Conservation (phyloP, 495 filamentous ascomycete genomes). For the Penicillium ucsense region DNA sequence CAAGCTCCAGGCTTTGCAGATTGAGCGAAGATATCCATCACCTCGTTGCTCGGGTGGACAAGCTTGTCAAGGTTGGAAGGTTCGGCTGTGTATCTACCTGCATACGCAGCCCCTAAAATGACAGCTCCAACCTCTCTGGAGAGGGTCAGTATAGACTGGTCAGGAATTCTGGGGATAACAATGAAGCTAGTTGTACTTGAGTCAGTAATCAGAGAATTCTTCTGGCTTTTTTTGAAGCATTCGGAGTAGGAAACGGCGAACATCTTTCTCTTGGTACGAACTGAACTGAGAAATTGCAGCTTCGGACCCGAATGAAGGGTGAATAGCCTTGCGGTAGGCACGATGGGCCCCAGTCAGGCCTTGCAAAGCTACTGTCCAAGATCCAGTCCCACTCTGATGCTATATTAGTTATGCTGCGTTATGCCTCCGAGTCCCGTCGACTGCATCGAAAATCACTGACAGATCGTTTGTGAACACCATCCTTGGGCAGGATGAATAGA, state of each 20-base stretch:
- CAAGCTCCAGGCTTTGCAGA: conserved; percentile 35
- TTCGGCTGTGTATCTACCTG: conserved; percentile 41
- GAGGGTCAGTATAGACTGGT: background rate
- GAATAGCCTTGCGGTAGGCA: conserved; percentile 30
- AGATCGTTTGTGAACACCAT: conserved; percentile 29
- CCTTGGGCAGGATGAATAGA: conserved; percentile 32
- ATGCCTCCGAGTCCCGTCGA: background rate
- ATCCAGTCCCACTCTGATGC: conserved; percentile 26
- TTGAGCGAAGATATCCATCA: conserved; percentile 33
- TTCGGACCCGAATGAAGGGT: conserved; percentile 17
- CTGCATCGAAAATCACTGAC: conserved; percentile 6
- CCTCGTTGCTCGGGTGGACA: conserved; percentile 27
- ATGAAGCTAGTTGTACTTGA: conserved; percentile 19
- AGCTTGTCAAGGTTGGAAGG: conserved; percentile 31
- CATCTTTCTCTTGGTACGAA: conserved; percentile 29
- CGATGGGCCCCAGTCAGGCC: conserved; percentile 29
- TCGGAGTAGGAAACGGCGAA: conserved; percentile 32
- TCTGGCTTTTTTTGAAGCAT: conserved; percentile 26
- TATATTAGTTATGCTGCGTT: background rate
- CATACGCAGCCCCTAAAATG: conserved; percentile 41
- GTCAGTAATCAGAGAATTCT: conserved; percentile 28
- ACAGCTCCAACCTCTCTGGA: conserved; percentile 30
- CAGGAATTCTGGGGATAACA: background rate
- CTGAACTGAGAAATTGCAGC: conserved; percentile 22
- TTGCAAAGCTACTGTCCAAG: conserved; percentile 20